Evolutionary conservation across 331 rosid genomes (phyloP).

Genomic region (Quercus lobata): DNA sequence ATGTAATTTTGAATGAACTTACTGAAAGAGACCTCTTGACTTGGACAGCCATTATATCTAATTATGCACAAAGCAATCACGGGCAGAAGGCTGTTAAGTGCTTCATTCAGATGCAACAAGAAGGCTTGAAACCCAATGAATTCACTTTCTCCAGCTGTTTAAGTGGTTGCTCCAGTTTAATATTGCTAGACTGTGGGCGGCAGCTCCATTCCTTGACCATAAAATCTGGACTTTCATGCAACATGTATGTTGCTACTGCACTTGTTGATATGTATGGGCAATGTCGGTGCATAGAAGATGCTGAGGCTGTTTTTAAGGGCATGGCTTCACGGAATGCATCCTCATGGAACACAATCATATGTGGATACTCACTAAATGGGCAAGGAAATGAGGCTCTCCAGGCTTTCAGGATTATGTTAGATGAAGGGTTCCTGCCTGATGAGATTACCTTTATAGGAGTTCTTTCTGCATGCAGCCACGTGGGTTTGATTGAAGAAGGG

Average conservation of each 20-base stretch:
- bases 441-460: constrained; percentile 53
- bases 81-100: constrained; percentile 50
- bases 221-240: constrained; percentile 44
- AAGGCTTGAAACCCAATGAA: constrained; percentile 58
- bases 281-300: constrained; percentile 55
- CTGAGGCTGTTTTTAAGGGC: constrained; percentile 40
- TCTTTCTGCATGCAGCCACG: constrained; percentile 66
- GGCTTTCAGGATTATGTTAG: constrained; percentile 45
- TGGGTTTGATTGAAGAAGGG: constrained; percentile 58
- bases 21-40: constrained; percentile 43
- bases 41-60: constrained; percentile 59
- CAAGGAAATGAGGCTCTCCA: constrained; percentile 49
- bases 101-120: constrained; percentile 47
- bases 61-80: constrained; percentile 37
- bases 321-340: constrained; percentile 38
- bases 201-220: constrained; percentile 58
- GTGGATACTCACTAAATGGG: constrained; percentile 57
- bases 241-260: constrained; percentile 42
- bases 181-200: constrained; percentile 47
- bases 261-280: constrained; percentile 37
- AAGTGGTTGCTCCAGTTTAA: constrained; percentile 54
- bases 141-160: constrained; percentile 56
- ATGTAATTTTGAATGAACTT: constrained; percentile 34
- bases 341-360: constrained; percentile 65
- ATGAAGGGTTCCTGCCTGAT: constrained; percentile 41